Conservation (phyloP, 768 basidiomycete genomes). For the Boletus tomentosulus region DNA sequence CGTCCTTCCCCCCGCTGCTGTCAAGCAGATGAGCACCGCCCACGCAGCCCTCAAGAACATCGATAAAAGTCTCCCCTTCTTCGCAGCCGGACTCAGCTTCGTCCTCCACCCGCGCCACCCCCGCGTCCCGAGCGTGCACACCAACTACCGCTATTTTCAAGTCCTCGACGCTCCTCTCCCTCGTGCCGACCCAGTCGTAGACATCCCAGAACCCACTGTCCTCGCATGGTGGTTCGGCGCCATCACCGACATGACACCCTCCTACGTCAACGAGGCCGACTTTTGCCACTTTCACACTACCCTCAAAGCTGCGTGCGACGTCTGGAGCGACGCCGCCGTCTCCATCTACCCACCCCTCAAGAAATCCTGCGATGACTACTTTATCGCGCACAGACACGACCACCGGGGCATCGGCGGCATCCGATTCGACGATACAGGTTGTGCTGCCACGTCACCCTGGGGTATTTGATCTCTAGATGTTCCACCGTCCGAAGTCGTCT, state of each 20-base stretch:
- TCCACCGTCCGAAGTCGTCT: no score
- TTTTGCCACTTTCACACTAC: no score
- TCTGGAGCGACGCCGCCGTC: no score
- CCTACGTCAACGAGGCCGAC: slow-evolving; percentile 47
- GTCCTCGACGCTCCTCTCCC: slow-evolving; percentile 12
- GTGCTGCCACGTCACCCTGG: no score
- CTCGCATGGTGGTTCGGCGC: slow-evolving; percentile 27
- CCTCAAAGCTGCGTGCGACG: no score
- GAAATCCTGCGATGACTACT: no score
- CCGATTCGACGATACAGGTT: no score
- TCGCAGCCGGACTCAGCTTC: slow-evolving; percentile 17
- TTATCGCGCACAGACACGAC: no score
- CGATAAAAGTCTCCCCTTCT: slow-evolving; percentile 12
- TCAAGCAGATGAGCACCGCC: slow-evolving; percentile 21
- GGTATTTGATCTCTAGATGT: no score
- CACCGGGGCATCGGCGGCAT: no score
- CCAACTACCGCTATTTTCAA: slow-evolving; percentile 28
- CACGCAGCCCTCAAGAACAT: slow-evolving; percentile 15
- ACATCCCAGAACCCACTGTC: slow-evolving; percentile 8
- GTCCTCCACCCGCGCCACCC: slow-evolving; percentile 24
- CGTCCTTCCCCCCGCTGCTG: slow-evolving; percentile 15
- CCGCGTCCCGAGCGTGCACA: slow-evolving; percentile 15
- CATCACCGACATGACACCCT: slow-evolving; percentile 45
- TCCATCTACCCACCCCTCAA: no score
- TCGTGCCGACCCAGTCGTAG: no score